phyloP scores from a whole-genome alignment of 1,284 basidiomycete species.

The Bondarzewia mesenterica region DNA sequence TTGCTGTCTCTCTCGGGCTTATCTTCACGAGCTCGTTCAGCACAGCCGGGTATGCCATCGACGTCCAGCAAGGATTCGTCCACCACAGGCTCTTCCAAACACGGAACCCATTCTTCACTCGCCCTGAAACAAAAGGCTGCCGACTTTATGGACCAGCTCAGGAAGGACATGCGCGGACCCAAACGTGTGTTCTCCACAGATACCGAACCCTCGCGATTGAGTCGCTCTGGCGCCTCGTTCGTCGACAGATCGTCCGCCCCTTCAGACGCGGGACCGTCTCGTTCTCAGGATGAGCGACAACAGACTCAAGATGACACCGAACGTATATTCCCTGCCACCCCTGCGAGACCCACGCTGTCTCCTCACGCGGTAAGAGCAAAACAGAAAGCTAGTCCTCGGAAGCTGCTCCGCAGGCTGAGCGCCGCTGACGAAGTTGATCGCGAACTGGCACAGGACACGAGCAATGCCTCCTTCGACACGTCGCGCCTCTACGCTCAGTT shows the following conservation, averaged over 20 bases:
- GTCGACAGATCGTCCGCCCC: neutral
- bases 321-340: neutral
- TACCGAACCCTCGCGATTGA: conserved; percentile 40
- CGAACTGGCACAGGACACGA: conserved; percentile 15
- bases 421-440: conserved; percentile 26
- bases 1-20: neutral
- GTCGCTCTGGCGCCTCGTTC: neutral
- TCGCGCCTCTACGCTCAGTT: conserved; percentile 22
- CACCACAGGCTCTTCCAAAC: conserved; percentile 9
- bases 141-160: conserved; percentile 77
- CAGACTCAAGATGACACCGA: neutral
- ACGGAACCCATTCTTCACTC: conserved; percentile 41
- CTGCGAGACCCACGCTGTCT: conserved; percentile 5
- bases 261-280: neutral
- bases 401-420: conserved; percentile 21
- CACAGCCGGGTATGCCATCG: neutral
- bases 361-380: conserved; percentile 10
- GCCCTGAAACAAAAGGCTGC: conserved; percentile 70
- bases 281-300: neutral
- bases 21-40: neutral
- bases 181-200: conserved; percentile 64
- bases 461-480: conserved; percentile 15
- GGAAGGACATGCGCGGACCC: conserved; percentile 60
- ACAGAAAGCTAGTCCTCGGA: conserved; percentile 19
- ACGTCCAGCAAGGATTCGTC: neutral